Percentiles rank a stretch among this genome's conserved stretches.
phyloP scores from a whole-genome alignment of 2,329 filamentous ascomycete species.

The Penicillium polonicum region DNA sequence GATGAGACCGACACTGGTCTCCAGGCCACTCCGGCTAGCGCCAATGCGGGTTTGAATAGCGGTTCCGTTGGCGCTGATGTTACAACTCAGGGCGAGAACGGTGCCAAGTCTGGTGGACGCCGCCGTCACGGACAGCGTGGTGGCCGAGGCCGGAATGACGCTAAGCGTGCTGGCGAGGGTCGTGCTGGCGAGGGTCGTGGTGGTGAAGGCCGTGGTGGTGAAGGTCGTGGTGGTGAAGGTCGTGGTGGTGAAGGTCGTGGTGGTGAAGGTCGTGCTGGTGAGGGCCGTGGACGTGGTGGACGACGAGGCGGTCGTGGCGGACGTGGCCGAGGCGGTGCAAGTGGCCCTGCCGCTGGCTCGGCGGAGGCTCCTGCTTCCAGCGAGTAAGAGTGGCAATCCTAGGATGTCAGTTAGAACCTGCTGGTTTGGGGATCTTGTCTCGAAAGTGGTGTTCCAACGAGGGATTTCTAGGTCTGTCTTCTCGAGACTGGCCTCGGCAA shows the following conservation, averaged over 20 bases:
- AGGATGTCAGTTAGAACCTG: slow-evolving; percentile 2
- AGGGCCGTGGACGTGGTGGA: slow-evolving; percentile 38
- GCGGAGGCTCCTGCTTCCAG: slow-evolving; percentile 15
- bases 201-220: not conserved
- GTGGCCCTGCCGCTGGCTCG: slow-evolving; percentile 19
- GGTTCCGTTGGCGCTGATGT: slow-evolving; percentile 54
- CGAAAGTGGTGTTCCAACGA: not conserved
- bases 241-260: slow-evolving; percentile 15
- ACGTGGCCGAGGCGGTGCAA: slow-evolving; percentile 31
- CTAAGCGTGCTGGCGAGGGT: slow-evolving; percentile 23
- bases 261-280: slow-evolving; percentile 13
- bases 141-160: slow-evolving; percentile 38
- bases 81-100: slow-evolving; percentile 37
- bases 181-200: slow-evolving; percentile 18
- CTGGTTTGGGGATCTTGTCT: not conserved
- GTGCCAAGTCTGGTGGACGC: slow-evolving; percentile 42
- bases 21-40: slow-evolving; percentile 59
- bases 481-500: not conserved
- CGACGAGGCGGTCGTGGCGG: slow-evolving; percentile 13
- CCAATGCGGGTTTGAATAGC: slow-evolving; percentile 60
- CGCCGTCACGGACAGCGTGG: slow-evolving; percentile 31
- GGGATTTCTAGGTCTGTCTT: slow-evolving; percentile 12
- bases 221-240: not conserved
- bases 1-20: slow-evolving; percentile 70
- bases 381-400: slow-evolving; percentile 5